phyloP scores from a whole-genome alignment of 2,329 filamentous ascomycete species.

The Fusarium goolgardi region DNA sequence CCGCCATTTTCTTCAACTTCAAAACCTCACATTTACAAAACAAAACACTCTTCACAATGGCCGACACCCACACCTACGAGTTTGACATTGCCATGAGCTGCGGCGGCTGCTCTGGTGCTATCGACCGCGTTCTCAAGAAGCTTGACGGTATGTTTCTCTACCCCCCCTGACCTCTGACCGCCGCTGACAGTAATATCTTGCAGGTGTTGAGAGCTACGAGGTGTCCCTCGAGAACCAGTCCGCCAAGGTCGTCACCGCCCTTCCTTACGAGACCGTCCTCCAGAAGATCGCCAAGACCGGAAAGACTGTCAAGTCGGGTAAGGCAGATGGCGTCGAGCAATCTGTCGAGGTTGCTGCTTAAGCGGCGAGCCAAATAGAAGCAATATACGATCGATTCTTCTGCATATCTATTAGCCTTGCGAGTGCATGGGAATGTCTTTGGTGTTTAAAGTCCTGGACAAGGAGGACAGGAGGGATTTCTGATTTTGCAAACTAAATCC shows the following conservation, averaged over 20 bases:
- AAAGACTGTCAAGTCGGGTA: conserved; percentile 85
- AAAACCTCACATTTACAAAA: not conserved
- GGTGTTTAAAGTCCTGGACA: conserved; percentile 36
- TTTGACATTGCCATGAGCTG: conserved; percentile 96
- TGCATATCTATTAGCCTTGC: conserved; percentile 38
- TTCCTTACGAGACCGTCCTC: conserved; percentile 84
- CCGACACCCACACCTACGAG: conserved; percentile 87
- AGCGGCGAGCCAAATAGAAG: conserved; percentile 3
- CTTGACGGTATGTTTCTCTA: conserved; percentile 75
- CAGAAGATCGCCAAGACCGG: conserved; percentile 94
- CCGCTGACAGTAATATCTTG: conserved; percentile 27
- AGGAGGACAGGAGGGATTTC: conserved; percentile 29
- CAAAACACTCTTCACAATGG: conserved; percentile 63
- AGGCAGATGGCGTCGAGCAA: conserved; percentile 73
- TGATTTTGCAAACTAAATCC: conserved; percentile 29
- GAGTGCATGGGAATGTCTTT: conserved; percentile 33
- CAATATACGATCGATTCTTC: conserved; percentile 16
- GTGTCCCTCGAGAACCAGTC: conserved; percentile 89
- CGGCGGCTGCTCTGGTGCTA: conserved; percentile 93
- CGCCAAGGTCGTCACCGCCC: conserved; percentile 77
- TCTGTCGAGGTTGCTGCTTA: conserved; percentile 60
- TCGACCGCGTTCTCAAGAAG: conserved; percentile 92
- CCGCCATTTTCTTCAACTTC: conserved; percentile 33
- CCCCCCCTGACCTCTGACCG: not conserved
- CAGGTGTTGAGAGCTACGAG: conserved; percentile 87